phyloP scores from a whole-genome alignment of 2,329 filamentous ascomycete genomes.

The Neofusicoccum sp. region DNA sequence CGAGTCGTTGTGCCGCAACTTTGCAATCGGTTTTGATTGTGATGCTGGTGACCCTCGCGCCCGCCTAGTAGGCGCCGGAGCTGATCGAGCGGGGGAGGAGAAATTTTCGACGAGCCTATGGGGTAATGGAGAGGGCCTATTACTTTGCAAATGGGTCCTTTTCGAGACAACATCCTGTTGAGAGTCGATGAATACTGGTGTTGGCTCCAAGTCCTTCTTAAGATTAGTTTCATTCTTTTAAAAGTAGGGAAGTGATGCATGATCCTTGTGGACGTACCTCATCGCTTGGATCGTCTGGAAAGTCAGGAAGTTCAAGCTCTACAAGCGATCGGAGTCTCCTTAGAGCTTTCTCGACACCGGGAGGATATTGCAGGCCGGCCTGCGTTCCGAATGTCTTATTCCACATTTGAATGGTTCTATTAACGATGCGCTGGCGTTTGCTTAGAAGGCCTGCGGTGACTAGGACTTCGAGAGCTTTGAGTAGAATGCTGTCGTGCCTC shows the following conservation, averaged over 20 bases:
- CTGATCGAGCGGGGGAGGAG: neutral
- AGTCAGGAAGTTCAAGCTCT: slow-evolving; percentile 53
- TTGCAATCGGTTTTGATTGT: slow-evolving; percentile 49
- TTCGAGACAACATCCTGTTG: slow-evolving; percentile 37
- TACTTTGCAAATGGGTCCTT: neutral
- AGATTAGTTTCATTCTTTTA: slow-evolving; percentile 47
- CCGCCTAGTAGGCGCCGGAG: neutral
- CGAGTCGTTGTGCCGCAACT: slow-evolving; percentile 76
- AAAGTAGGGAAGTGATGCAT: neutral
- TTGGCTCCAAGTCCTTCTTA: slow-evolving; percentile 26
- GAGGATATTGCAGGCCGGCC: slow-evolving; percentile 65
- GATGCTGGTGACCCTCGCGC: neutral
- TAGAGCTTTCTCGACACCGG: slow-evolving; percentile 64
- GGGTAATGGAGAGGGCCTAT: neutral
- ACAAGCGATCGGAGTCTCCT: slow-evolving; percentile 60
- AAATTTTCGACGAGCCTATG: neutral
- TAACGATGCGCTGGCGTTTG: slow-evolving; percentile 53
- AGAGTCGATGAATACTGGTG: slow-evolving; percentile 22
- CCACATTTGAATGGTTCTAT: slow-evolving; percentile 64
- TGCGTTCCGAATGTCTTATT: slow-evolving; percentile 68
- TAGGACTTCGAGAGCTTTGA: slow-evolving; percentile 57
- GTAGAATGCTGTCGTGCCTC: slow-evolving; percentile 58
- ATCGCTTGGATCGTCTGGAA: slow-evolving; percentile 42
- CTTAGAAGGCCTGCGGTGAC: slow-evolving; percentile 58
- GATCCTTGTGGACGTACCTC: slow-evolving; percentile 38